phyloP scores from a whole-genome alignment of 192 early-diverging fungal genomes.

The Backusella psychrophila region DNA sequence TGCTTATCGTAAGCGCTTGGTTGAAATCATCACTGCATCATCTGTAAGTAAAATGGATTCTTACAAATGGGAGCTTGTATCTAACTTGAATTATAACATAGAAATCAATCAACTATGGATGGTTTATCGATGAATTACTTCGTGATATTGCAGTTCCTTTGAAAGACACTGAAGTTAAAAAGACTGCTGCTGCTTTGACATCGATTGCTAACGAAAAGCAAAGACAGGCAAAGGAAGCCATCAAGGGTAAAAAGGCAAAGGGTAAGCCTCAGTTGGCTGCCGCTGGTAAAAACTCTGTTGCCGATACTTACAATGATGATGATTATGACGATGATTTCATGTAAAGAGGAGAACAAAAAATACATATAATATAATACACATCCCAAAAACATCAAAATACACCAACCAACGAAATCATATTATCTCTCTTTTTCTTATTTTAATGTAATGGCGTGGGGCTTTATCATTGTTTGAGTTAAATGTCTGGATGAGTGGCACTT shows the following conservation, averaged over 20 bases:
- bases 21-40: constrained; percentile 55
- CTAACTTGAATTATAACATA: background rate
- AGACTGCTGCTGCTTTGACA: constrained; percentile 57
- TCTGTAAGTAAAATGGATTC: background rate
- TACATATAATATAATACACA: constrained; percentile 1
- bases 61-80: too few relatives aligned
- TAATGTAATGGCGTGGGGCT: background rate
- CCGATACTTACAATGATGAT: constrained; percentile 13
- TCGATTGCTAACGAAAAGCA: constrained; percentile 77
- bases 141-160: constrained; percentile 60
- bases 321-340: constrained; percentile 42
- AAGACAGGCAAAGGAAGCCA: constrained; percentile 54
- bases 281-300: constrained; percentile 21
- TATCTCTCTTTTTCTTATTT: too few relatives aligned
- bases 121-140: constrained; percentile 66
- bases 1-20: constrained; percentile 57
- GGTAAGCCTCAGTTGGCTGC: constrained; percentile 26
- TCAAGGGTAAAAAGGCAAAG: constrained; percentile 71
- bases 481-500: too few relatives aligned
- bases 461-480: too few relatives aligned
- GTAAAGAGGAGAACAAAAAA: constrained; percentile 18
- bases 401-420: background rate
- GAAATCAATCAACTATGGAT: constrained; percentile 30
- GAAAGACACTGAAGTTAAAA: constrained; percentile 65
- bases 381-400: constrained; percentile 36